Evolutionary conservation across 441 rosid genomes (phyloP).

Genomic region (Gossypium aridum): DNA sequence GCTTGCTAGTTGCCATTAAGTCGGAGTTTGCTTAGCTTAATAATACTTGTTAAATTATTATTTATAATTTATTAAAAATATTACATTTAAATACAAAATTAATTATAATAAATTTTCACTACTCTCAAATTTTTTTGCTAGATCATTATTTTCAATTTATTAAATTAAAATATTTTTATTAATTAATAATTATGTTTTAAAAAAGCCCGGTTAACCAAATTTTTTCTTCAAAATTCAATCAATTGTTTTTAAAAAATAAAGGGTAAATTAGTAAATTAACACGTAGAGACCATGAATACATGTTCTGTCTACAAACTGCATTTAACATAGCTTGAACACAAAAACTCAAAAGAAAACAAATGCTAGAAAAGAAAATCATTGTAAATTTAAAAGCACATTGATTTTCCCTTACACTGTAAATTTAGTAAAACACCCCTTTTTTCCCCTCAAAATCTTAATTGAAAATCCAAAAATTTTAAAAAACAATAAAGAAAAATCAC

Average conservation of each 20-base stretch:
- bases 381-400: constrained; percentile 7
- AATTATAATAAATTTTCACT: not conserved
- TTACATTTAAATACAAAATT: not conserved
- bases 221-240: too few species aligned
- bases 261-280: not conserved
- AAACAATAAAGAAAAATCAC: not conserved
- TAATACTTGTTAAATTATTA: not conserved
- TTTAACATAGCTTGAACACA: not conserved
- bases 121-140: not conserved
- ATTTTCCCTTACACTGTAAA: constrained; percentile 29
- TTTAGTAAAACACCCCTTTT: constrained; percentile 20
- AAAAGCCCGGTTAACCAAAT: not conserved
- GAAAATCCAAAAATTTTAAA: not conserved
- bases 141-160: not conserved
- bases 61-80: not conserved
- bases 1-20: too few species aligned
- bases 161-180: not conserved
- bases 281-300: not conserved
- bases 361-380: not conserved
- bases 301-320: too few species aligned
- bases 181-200: not conserved
- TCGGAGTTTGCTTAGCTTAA: not conserved
- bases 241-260: not conserved
- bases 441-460: not conserved
- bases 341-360: not conserved